Evolutionary conservation across 2,329 filamentous ascomycete genomes (phyloP), one percentile per base, ranked within the genome.

Genomic region (Microsporum audouinii): DNA sequence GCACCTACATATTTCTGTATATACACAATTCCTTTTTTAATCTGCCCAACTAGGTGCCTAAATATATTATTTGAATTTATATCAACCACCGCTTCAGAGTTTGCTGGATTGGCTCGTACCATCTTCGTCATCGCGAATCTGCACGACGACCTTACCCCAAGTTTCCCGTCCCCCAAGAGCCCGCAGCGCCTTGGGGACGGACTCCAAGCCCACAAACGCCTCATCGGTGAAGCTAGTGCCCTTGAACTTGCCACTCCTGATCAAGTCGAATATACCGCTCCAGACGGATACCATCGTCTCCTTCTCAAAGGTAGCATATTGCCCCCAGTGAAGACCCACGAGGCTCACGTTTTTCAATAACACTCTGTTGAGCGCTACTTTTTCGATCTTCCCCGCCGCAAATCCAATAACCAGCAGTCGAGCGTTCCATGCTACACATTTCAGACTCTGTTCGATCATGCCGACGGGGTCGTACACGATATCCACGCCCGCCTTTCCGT

Each of bases 381-480:
- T 95, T 76, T 97, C 92, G 66, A 96, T 96, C 58, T 79, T 80
- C 0, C 89, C 89, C 0, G 86, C 88, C 0, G 91, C 91, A 71
- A 96, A 97, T 0, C 92, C 92, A 66, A 97, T 86, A 3, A 97
- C 84, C 49, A 96, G 76, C 60, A 97, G 81, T 10, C 91, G 82
- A 1, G 89, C 92, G 73, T 96, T 96, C 91, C 91, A 97, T 2
- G 90, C 88, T 2, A 88, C 89, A 76, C 92, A 96, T 76, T 95
- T 96, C 67, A 91, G 88, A 67, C 86, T 90, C 71, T 85, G 82
- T 66, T 95, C 90, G 57, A 96, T 89, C 71, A 96, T 77, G 0
- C 92, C 92, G 0, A 97, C 92, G 10, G 92, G 91, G 73, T 97
- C 92, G 76, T 90, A 97, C 27, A 97, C 91, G 58, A 97, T 89